Conservation (phyloP, 1,284 basidiomycete species). For the Lentinula novae-zelandiae region DNA sequence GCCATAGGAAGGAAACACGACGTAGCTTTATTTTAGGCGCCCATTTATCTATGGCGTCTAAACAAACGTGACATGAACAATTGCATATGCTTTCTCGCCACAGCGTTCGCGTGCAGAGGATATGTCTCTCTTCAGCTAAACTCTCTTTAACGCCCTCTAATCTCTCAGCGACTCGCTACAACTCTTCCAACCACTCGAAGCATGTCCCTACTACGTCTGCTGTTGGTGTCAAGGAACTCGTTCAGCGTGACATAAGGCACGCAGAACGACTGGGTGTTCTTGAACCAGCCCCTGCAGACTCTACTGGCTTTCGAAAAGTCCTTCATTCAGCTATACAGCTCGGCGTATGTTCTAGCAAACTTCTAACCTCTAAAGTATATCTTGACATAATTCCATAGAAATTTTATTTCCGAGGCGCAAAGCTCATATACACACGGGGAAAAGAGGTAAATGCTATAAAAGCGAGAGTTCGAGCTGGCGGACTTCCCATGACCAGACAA, state of each 20-base stretch:
- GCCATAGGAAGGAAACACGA: constrained; percentile 49
- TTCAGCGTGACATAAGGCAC: constrained; percentile 59
- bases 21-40: neutral
- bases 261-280: constrained; percentile 68
- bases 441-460: constrained; percentile 50
- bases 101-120: neutral
- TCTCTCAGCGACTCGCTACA: neutral
- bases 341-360: constrained; percentile 43
- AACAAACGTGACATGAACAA: neutral
- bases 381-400: constrained; percentile 41
- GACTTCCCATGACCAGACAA: constrained; percentile 53
- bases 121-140: neutral
- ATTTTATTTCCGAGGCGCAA: constrained; percentile 76
- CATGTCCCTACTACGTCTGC: constrained; percentile 1
- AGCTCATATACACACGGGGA: constrained; percentile 61
- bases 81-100: constrained; percentile 1
- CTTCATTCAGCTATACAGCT: constrained; percentile 68
- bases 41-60: neutral
- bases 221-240: constrained; percentile 38
- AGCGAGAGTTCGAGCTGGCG: constrained; percentile 51
- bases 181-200: neutral
- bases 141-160: neutral
- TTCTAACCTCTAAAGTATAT: neutral
- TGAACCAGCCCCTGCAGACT: constrained; percentile 56
- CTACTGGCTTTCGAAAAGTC: constrained; percentile 50